A percentile compares a stretch with the other conserved stretches of the same genome.
These are phyloP conservation scores for Talaromyces adpressus DNA, from an alignment of 495 filamentous ascomycete species.

Conservation along the genomic window DNA sequence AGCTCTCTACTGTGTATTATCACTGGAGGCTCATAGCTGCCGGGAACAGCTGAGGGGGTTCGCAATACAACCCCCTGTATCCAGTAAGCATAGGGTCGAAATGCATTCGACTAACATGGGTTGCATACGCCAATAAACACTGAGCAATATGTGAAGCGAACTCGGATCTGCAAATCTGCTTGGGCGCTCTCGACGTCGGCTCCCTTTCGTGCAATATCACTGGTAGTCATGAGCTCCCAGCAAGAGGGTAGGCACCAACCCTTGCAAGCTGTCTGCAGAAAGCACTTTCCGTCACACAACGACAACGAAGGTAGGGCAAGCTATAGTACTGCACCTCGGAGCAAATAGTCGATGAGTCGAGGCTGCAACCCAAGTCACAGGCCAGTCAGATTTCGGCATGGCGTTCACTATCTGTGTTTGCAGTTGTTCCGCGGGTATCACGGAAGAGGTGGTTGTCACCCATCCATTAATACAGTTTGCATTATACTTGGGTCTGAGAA, in stretches of 20 bases:
- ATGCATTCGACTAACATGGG: not conserved
- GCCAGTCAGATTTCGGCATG: not conserved
- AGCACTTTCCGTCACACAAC: not conserved
- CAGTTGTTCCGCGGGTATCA: not conserved
- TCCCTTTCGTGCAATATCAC: not conserved
- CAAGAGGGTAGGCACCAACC: not conserved
- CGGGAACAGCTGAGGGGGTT: too few species aligned
- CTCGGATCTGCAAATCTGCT: not conserved
- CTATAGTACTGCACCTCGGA: not conserved
- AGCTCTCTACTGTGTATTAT: too few species aligned
- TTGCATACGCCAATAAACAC: not conserved
- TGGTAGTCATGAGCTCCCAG: not conserved
- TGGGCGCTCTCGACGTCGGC: not conserved
- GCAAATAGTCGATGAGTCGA: not conserved
- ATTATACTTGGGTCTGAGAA: too few species aligned
- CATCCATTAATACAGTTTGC: too few species aligned
- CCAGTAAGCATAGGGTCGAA: not conserved
- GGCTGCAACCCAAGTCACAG: not conserved
- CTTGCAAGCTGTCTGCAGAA: not conserved
- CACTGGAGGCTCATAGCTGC: too few species aligned
- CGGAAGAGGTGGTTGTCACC: too few species aligned
- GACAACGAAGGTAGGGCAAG: not conserved
- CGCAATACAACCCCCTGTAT: too few species aligned
- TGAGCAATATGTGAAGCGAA: not conserved
- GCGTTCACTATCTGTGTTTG: not conserved